Evolutionary conservation across 495 filamentous ascomycete species (phyloP).

Genomic region (Xylaria cubensis): DNA sequence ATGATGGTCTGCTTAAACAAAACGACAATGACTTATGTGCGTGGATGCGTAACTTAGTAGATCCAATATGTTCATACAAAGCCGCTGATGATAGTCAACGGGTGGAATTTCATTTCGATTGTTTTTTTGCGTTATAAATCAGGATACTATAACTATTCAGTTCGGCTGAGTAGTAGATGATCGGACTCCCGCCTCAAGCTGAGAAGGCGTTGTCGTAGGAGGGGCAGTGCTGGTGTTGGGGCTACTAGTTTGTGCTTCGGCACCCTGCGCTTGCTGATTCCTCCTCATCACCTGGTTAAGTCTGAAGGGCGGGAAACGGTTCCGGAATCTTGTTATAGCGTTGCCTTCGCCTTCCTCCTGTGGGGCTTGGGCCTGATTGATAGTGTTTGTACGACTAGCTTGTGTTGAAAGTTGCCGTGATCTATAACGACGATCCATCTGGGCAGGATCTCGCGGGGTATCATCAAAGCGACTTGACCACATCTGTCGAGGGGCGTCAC

Average conservation of each 20-base stretch:
- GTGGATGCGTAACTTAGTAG: conserved; percentile 16
- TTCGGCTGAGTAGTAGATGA: conserved; percentile 36
- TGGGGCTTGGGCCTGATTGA: conserved; percentile 22
- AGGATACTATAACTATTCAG: conserved; percentile 27
- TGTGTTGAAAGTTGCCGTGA: conserved; percentile 30
- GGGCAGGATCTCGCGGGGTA: conserved; percentile 26
- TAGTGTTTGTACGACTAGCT: conserved; percentile 19
- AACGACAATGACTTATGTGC: conserved; percentile 10
- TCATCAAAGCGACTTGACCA: conserved; percentile 37
- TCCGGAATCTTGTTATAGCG: conserved; percentile 37
- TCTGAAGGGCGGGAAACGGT: conserved; percentile 37
- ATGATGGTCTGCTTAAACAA: background rate
- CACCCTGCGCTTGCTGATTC: conserved; percentile 35
- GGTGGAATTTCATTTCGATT: conserved; percentile 27
- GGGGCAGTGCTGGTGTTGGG: conserved; percentile 27
- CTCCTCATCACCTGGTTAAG: conserved; percentile 34
- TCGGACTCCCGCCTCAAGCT: conserved; percentile 47
- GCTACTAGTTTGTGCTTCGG: conserved; percentile 25
- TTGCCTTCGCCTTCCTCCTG: conserved; percentile 26
- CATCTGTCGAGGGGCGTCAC: conserved; percentile 39
- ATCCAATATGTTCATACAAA: conserved; percentile 32
- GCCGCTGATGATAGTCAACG: conserved; percentile 10
- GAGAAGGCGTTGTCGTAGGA: conserved; percentile 44
- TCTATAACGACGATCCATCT: conserved; percentile 28
- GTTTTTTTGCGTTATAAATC: conserved; percentile 31